phyloP scores from a whole-genome alignment of 2,329 filamentous ascomycete species.

The Calonectria naviculata region DNA sequence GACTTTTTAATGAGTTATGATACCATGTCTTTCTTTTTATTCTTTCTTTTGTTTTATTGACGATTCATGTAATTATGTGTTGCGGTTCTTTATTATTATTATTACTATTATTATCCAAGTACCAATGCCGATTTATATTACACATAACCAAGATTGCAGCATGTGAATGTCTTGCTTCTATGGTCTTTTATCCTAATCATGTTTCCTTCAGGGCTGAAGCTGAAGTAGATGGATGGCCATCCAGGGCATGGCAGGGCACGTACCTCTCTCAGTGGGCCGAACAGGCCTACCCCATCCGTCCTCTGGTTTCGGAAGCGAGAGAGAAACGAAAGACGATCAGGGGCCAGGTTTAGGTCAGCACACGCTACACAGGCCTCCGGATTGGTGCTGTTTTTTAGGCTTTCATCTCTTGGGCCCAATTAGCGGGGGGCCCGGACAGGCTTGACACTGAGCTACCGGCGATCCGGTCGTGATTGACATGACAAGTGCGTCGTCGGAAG shows the following conservation, averaged over 20 bases:
- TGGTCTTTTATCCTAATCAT: not conserved
- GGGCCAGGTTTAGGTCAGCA: slow-evolving; percentile 17
- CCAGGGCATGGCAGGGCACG: not conserved
- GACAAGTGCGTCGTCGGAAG: not conserved
- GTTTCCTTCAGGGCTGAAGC: not conserved
- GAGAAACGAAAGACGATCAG: not conserved
- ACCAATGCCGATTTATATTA: not conserved
- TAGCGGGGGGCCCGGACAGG: not conserved
- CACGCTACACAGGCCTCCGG: not conserved
- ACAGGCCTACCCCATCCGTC: no score
- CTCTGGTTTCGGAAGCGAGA: not conserved
- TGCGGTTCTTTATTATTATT: not conserved
- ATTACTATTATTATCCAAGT: not conserved
- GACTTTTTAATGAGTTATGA: slow-evolving; percentile 45
- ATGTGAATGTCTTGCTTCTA: not conserved
- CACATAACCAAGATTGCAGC: not conserved
- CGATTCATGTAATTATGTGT: slow-evolving; percentile 31
- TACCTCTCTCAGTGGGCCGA: not conserved
- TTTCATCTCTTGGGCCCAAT: not conserved
- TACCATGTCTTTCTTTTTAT: slow-evolving; percentile 33
- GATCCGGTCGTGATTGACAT: not conserved
- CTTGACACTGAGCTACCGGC: not conserved
- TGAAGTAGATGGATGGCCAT: not conserved
- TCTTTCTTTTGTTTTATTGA: slow-evolving; percentile 22
- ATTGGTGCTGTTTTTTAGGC: slow-evolving; percentile 7